Percentiles rank a stretch among this genome's conserved stretches.
Evolutionary conservation across 1,284 basidiomycete genomes (phyloP).

Genomic region (Meira nashicola): DNA sequence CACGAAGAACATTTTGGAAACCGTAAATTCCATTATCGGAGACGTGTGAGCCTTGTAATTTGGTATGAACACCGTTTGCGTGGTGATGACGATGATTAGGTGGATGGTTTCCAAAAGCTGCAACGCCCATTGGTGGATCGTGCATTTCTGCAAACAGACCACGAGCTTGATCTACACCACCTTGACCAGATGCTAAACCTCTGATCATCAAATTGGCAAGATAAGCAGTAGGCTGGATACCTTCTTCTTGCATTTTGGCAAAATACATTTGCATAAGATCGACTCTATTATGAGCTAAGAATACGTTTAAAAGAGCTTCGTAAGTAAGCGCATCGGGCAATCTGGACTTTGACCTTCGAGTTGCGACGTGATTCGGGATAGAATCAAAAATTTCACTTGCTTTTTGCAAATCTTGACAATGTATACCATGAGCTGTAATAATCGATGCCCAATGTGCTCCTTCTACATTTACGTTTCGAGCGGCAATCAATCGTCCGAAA

Average conservation of each 20-base stretch:
- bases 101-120: slow-evolving; percentile 81
- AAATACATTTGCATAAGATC: slow-evolving; percentile 74
- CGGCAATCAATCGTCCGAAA: slow-evolving; percentile 63
- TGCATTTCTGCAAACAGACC: slow-evolving; percentile 74
- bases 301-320: slow-evolving; percentile 83
- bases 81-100: slow-evolving; percentile 44
- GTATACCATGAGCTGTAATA: slow-evolving; percentile 84
- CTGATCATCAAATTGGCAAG: slow-evolving; percentile 89
- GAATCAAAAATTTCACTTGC: slow-evolving; percentile 75
- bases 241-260: slow-evolving; percentile 62
- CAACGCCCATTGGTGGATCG: slow-evolving; percentile 81
- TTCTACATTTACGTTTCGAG: slow-evolving; percentile 63
- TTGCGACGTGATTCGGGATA: slow-evolving; percentile 59
- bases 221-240: slow-evolving; percentile 88
- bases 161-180: slow-evolving; percentile 46
- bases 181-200: slow-evolving; percentile 60
- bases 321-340: slow-evolving; percentile 74
- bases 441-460: slow-evolving; percentile 87
- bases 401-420: slow-evolving; percentile 69
- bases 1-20: slow-evolving; percentile 72
- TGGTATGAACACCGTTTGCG: background rate
- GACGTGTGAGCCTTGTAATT: background rate
- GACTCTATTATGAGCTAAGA: slow-evolving; percentile 71
- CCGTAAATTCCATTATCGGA: background rate
- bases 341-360: slow-evolving; percentile 33